Evolutionary conservation across 352 stramenopile species (phyloP).

Genomic region (Peronospora destructor): DNA sequence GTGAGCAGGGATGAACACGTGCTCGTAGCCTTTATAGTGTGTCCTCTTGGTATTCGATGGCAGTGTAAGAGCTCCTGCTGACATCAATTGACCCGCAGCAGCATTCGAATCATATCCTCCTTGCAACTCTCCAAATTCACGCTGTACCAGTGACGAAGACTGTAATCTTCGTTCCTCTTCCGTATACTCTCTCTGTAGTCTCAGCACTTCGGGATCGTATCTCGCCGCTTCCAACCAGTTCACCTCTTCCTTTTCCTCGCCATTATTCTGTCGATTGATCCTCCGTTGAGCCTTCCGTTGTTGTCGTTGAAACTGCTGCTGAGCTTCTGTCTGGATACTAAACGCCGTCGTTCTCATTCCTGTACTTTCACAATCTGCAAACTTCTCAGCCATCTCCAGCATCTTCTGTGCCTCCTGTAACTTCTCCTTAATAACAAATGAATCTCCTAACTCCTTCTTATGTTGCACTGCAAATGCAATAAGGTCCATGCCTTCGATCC

Average conservation of each 20-base stretch:
- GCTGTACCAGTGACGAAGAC: conserved; percentile 66
- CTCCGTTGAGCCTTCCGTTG: conserved; percentile 51
- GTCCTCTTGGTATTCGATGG: conserved; percentile 62
- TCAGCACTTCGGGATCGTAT: conserved; percentile 73
- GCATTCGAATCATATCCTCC: conserved; percentile 64
- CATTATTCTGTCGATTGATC: conserved; percentile 31
- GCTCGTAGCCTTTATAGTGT: conserved; percentile 77
- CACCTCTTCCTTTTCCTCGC: conserved; percentile 33
- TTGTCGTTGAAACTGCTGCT: conserved; percentile 48
- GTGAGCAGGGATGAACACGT: conserved; percentile 73
- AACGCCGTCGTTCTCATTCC: conserved; percentile 38
- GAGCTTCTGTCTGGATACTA: conserved; percentile 57
- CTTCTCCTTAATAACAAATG: conserved; percentile 29
- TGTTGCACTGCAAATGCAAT: conserved; percentile 74
- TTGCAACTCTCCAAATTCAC: conserved; percentile 62
- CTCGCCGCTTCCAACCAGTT: conserved; percentile 73
- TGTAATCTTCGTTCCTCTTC: conserved; percentile 52
- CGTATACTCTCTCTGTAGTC: conserved; percentile 62
- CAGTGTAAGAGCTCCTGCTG: conserved; percentile 46
- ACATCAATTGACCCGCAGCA: conserved; percentile 55
- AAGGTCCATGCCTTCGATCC: conserved; percentile 80
- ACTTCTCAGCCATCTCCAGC: conserved; percentile 31
- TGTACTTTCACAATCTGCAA: conserved; percentile 5
- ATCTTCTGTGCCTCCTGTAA: conserved; percentile 41
- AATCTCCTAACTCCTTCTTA: conserved; percentile 22